These are phyloP conservation scores for Mrakia gelida DNA, from an alignment of 768 basidiomycete genomes.

Conservation along the genomic window DNA sequence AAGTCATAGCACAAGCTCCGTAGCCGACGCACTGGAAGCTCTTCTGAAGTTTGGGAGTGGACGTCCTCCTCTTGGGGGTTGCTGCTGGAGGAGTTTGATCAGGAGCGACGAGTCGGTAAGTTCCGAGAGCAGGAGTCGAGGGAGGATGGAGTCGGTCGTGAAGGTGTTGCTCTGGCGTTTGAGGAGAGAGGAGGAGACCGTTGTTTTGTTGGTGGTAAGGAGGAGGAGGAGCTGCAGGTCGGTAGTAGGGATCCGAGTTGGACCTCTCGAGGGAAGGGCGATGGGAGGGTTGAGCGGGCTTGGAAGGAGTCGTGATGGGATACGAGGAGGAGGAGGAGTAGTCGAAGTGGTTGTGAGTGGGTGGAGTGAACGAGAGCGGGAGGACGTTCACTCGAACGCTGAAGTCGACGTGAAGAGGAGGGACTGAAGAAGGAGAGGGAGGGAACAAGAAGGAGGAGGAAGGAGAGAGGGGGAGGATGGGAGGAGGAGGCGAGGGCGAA, in stretches of 20 bases:
- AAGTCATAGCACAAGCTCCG: slow-evolving; percentile 94
- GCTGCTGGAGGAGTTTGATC: neutral
- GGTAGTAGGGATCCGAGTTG: neutral
- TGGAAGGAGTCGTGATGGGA: neutral
- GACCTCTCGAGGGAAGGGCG: too few relatives aligned
- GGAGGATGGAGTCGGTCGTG: neutral
- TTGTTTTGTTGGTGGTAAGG: neutral
- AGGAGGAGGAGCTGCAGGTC: neutral
- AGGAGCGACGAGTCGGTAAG: neutral
- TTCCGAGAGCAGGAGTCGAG: neutral
- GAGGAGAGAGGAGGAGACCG: neutral
- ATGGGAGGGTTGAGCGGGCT: neutral
- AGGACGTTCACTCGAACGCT: neutral
- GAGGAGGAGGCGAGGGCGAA: neutral
- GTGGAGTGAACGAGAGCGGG: neutral
- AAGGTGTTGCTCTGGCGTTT: neutral
- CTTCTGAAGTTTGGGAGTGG: slow-evolving; percentile 50
- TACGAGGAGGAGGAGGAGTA: neutral
- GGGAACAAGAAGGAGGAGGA: neutral
- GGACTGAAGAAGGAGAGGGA: neutral
- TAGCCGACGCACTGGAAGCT: slow-evolving; percentile 93
- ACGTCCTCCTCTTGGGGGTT: neutral
- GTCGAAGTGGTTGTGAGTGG: too few relatives aligned
- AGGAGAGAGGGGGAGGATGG: neutral
- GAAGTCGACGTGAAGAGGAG: neutral